A percentile compares a stretch with the other conserved stretches of the same genome.
Conservation (phyloP, 495 filamentous ascomycete species). For the Penicillium nucicola region DNA sequence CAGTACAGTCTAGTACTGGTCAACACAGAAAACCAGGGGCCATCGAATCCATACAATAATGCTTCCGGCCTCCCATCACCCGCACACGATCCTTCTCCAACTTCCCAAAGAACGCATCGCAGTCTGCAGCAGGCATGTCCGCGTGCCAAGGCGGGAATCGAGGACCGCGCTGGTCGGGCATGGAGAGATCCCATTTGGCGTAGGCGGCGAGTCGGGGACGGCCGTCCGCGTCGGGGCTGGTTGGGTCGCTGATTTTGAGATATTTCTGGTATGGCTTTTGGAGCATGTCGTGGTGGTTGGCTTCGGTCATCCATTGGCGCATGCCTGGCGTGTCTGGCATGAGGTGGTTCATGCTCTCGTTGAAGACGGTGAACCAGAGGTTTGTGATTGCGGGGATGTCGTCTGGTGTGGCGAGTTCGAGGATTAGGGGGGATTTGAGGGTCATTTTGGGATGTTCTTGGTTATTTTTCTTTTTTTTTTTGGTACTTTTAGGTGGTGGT, state of each 20-base stretch:
- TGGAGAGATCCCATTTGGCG: slow-evolving; percentile 27
- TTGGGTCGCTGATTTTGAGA: slow-evolving; percentile 25
- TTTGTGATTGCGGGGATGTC: slow-evolving; percentile 20
- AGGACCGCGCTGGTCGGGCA: slow-evolving; percentile 20
- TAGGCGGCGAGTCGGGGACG: slow-evolving; percentile 21
- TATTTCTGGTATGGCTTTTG: slow-evolving; percentile 24
- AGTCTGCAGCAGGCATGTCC: slow-evolving; percentile 12
- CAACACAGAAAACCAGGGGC: no score
- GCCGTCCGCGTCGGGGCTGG: slow-evolving; percentile 9
- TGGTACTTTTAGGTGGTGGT: no score
- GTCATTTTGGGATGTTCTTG: not conserved
- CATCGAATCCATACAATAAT: slow-evolving; percentile 29
- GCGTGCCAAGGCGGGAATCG: slow-evolving; percentile 26
- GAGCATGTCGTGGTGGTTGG: slow-evolving; percentile 15
- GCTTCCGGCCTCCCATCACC: slow-evolving; percentile 24
- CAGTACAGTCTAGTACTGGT: not conserved
- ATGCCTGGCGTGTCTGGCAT: slow-evolving; percentile 25
- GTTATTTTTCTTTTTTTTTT: no score
- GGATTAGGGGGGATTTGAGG: not conserved
- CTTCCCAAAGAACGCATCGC: slow-evolving; percentile 13
- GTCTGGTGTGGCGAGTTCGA: slow-evolving; percentile 20
- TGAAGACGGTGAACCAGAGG: slow-evolving; percentile 28
- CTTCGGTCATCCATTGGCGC: slow-evolving; percentile 22
- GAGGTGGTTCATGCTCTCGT: slow-evolving; percentile 11
- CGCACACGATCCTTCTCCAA: slow-evolving; percentile 16